Conservation (phyloP, 805 yeast species). For the Ogataea zsoltii region DNA sequence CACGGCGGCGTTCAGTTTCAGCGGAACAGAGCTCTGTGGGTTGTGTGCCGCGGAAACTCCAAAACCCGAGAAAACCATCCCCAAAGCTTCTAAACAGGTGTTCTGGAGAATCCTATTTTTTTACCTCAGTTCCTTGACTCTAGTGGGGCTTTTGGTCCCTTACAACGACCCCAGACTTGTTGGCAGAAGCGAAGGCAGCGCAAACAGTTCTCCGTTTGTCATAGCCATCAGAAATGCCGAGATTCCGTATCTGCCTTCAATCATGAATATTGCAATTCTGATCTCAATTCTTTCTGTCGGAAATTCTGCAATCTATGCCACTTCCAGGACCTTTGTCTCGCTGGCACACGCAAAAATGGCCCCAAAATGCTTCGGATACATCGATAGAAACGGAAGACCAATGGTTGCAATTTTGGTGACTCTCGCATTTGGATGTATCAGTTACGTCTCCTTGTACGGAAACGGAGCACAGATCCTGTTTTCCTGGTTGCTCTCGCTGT, state of each 20-base stretch:
- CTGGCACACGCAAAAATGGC: constrained; percentile 48
- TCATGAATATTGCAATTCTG: constrained; percentile 43
- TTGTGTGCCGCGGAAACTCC: constrained; percentile 51
- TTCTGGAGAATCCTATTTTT: constrained; percentile 55
- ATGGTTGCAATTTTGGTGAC: constrained; percentile 44
- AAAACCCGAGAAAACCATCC: constrained; percentile 48
- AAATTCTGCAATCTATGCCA: constrained; percentile 57
- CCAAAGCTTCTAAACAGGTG: constrained; percentile 55
- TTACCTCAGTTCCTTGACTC: constrained; percentile 44
- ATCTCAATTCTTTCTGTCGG: constrained; percentile 47
- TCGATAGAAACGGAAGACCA: constrained; percentile 54
- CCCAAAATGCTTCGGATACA: constrained; percentile 42
- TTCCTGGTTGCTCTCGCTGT: constrained; percentile 49
- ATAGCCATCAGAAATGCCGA: constrained; percentile 43
- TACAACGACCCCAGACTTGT: constrained; percentile 39
- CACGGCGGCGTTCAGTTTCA: constrained; percentile 55
- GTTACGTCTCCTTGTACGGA: constrained; percentile 46
- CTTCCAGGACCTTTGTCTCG: constrained; percentile 52
- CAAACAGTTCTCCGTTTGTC: constrained; percentile 48
- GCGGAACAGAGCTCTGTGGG: constrained; percentile 55
- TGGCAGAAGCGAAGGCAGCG: constrained; percentile 31
- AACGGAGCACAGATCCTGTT: constrained; percentile 40
- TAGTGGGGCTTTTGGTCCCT: constrained; percentile 51
- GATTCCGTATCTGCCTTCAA: constrained; percentile 38
- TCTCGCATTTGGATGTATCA: constrained; percentile 42